A percentile compares a stretch with the other conserved stretches of the same genome.
These are phyloP conservation scores for Phaffomyces opuntiae DNA, from an alignment of 805 yeast species.

Conservation along the genomic window DNA sequence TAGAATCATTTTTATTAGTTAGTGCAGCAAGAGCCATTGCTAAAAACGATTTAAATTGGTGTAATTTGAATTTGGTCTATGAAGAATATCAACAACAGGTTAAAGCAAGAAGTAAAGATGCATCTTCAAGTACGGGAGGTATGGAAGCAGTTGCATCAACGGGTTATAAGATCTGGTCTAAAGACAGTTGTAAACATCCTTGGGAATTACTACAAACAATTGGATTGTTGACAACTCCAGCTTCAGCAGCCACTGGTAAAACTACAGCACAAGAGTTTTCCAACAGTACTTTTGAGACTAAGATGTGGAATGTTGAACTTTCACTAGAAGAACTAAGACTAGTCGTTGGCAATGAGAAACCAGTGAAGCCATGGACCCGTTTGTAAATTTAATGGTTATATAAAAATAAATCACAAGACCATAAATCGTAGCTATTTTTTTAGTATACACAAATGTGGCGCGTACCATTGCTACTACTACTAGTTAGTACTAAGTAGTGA, in stretches of 20 bases:
- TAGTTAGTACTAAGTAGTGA: no score
- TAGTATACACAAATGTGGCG: no score
- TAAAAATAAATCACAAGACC: no score
- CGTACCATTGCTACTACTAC: no score
- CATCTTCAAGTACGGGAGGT: slow-evolving; percentile 19
- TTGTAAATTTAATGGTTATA: slow-evolving; percentile 8
- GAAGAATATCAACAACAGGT: slow-evolving; percentile 65
- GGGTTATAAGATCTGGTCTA: slow-evolving; percentile 50
- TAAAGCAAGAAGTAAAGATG: slow-evolving; percentile 34
- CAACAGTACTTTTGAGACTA: slow-evolving; percentile 18
- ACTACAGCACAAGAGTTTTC: slow-evolving; percentile 8
- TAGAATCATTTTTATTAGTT: slow-evolving; percentile 65
- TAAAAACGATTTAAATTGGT: slow-evolving; percentile 48
- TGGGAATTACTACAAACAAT: slow-evolving; percentile 58
- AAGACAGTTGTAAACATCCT: slow-evolving; percentile 51
- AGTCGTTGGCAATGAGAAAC: slow-evolving; percentile 9
- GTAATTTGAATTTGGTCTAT: slow-evolving; percentile 71
- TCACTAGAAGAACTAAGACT: slow-evolving; percentile 21
- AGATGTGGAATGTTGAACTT: slow-evolving; percentile 22
- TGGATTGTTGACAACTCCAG: slow-evolving; percentile 16
- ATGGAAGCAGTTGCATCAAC: slow-evolving; percentile 22
- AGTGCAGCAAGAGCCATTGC: slow-evolving; percentile 68
- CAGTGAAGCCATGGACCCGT: slow-evolving; percentile 22
- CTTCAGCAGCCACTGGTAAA: slow-evolving; percentile 1
- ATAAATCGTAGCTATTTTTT: no score